A percentile compares a stretch with the other conserved stretches of the same genome.
Evolutionary conservation across 192 early-diverging fungal species (phyloP).

Genomic region (Backusella tarrabulga): DNA sequence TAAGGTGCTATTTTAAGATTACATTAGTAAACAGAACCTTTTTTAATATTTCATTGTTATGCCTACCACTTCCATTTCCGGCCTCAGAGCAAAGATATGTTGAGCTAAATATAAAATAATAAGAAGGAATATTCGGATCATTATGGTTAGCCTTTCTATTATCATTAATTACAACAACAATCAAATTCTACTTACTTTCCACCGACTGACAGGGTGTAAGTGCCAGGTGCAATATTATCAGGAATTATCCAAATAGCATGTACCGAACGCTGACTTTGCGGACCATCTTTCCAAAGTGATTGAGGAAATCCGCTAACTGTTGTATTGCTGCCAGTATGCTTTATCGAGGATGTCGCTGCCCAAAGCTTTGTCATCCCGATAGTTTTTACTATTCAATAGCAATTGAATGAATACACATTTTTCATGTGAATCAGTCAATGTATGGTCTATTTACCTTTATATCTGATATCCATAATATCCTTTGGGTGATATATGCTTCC

Average conservation of each 20-base stretch:
- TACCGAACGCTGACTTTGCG: no score
- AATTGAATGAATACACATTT: not conserved
- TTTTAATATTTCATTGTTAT: not conserved
- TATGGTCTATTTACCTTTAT: not conserved
- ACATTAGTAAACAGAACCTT: not conserved
- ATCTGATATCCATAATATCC: constrained; percentile 6
- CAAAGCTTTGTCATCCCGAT: constrained; percentile 11
- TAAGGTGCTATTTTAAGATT: not conserved
- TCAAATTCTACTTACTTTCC: not conserved
- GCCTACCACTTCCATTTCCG: not conserved
- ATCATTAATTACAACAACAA: not conserved
- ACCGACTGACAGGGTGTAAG: not conserved
- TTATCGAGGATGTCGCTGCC: not conserved
- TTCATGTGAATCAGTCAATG: not conserved
- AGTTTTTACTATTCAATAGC: not conserved
- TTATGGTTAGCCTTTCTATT: not conserved
- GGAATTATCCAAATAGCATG: constrained; percentile 13
- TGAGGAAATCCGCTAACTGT: not conserved
- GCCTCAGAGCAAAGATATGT: not conserved
- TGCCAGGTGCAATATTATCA: constrained; percentile 1
- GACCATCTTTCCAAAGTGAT: not conserved
- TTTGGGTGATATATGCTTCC: not conserved
- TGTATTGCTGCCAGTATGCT: not conserved
- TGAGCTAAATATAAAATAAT: not conserved
- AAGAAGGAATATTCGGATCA: not conserved